Base-by-base conservation (phyloP, 176 grass and related monocot species). In the Miscanthus lutarioriparius region DNA sequence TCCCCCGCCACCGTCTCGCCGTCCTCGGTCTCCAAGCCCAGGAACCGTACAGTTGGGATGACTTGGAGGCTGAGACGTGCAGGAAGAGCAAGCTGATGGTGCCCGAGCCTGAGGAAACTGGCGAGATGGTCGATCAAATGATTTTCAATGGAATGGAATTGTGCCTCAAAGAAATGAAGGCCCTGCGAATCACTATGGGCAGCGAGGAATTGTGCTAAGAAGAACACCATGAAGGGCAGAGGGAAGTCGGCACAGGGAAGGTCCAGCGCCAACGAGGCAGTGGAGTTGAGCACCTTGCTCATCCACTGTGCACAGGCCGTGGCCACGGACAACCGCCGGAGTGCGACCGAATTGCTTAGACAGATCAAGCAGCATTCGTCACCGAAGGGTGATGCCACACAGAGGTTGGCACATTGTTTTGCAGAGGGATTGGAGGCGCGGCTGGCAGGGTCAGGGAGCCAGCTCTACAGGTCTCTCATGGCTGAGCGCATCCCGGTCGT, bases 281-380 rank as follows among this genome's bases (percentile, higher is more conserved):
- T 92, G 15, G 93, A 95, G 82, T 80, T 92, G 64, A 67, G 72
- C 67, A 92, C 93, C 44, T 65, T 95, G 82, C 85, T 95, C 43
- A 85, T 92, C 80, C 88, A 90, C 33, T 92, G 93, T 12, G 90
- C 88, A 33, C 90, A 95, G 77, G 78, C 90, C 12, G 83, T 92
- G 41, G 83, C 88, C 44, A 85, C 72, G 0, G 88, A 88, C 6
- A 86, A 91, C 30, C 76, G 36, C 22, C 64, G 86, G 6, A 84
- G 76, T 26, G 86, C 88, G 7, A 64, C 28, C 1, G 86, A 95
- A 22, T 41, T 82, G 47, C 72, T 95, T 7, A 78, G 51, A 66
- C 88, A 92, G 80, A 92, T 95, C 65, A 87, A 75, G 51, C 80
- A 76, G 36, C 86, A 89, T 27, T 76, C 90, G 3, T 92, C 88